Base-by-base conservation (phyloP, 2,329 filamentous ascomycete species). In the Ilyonectria robusta region DNA sequence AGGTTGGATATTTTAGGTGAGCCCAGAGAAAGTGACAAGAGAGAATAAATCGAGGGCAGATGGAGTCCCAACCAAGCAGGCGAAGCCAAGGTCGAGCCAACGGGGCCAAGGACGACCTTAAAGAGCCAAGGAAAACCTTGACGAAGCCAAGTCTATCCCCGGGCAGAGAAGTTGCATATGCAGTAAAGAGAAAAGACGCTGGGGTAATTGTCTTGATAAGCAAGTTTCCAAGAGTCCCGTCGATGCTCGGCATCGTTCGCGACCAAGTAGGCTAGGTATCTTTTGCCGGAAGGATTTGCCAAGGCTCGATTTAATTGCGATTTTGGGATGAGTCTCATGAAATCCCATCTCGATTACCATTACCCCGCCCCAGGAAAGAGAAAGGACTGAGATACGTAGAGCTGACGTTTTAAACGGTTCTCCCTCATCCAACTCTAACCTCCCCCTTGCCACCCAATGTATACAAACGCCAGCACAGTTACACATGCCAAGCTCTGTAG, bases 21-120 rank as follows among this genome's bases (percentile, higher is more conserved):
- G 29, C 26, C 48, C 48, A 33, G n/a, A 8, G 6, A 13, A 53
- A 1, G 5, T 10, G 50, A 8, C 17, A 53, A 21, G 23, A 53
- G n/a, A 53, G 29, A 15, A 37, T 9, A 37, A 31, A 21, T 15
- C 10, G 6, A 13, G n/a, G 50, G n/a, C 29, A 53, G 31, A 21
- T 31, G 31, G 19, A 35, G n/a, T 19, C 19, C 17, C 50, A 15
- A 23, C 11, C n/a, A 8, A 17, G 29, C 13, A 57, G 53, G 35
- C 44, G n/a, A 26, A 26, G 61, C 61, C 54, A 63, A 63, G 61
- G 1, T 13, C 33, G 17, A 40, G 9, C 33, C 11, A 23, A 51
- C 9, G 48, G 17, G 46, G 61, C 54, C 61, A 59, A 63, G 61
- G 29, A 42, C 47, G 46, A 31, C 54, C 48, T 58, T 53, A 63